Evolutionary conservation across 2,329 filamentous ascomycete genomes (phyloP).

Genomic region (Daldinia sp.): DNA sequence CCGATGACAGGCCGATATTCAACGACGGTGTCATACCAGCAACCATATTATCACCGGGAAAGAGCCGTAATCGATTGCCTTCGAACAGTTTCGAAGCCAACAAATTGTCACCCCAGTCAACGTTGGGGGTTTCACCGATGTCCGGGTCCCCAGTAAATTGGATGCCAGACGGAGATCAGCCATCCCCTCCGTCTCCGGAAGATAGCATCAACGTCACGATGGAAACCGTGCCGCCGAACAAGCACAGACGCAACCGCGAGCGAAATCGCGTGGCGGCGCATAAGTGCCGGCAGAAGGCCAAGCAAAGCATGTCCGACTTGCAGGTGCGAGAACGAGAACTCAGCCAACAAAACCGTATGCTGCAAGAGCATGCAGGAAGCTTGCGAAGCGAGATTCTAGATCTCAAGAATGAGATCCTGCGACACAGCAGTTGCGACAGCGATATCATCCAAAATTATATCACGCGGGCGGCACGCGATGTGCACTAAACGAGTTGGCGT

Average conservation of each 20-base stretch:
- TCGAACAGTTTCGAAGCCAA: constrained; percentile 1
- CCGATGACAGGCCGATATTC: neutral
- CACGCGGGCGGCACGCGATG: constrained; percentile 35
- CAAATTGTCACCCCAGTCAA: constrained; percentile 2
- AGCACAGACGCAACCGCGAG: constrained; percentile 36
- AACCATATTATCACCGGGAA: neutral
- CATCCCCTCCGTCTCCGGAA: neutral
- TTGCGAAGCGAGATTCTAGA: constrained; percentile 40
- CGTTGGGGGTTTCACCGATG: neutral
- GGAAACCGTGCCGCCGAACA: neutral
- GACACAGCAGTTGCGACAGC: constrained; percentile 42
- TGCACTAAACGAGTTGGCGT: constrained; percentile 8
- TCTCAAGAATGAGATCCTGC: constrained; percentile 42
- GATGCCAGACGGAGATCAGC: constrained; percentile 5
- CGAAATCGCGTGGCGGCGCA: constrained; percentile 42
- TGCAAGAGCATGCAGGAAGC: constrained; percentile 31
- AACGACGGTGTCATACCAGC: neutral
- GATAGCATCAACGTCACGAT: neutral
- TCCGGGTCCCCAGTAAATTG: constrained; percentile 8
- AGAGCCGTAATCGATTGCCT: neutral
- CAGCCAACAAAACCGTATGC: constrained; percentile 34
- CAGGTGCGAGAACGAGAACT: constrained; percentile 39
- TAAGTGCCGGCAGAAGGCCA: constrained; percentile 43
- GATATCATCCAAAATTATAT: constrained; percentile 44
- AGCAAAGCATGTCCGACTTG: constrained; percentile 32